Evolutionary conservation across 2,329 filamentous ascomycete genomes (phyloP), one percentile per base, ranked within the genome.

Genomic region (Tolypocladium endophyticum): DNA sequence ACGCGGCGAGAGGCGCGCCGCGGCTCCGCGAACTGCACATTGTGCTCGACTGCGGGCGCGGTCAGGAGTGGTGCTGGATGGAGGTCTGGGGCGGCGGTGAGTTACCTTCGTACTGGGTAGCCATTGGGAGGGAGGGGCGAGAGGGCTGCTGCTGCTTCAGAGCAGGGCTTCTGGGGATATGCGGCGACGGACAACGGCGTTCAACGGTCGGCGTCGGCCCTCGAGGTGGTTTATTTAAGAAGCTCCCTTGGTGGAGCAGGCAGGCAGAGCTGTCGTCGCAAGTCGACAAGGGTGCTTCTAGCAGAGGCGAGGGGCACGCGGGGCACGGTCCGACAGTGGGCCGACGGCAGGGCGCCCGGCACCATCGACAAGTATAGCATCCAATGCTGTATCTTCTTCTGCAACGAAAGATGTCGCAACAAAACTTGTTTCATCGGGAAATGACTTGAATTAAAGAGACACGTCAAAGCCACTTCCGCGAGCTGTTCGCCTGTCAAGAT

Each of bases 91-190:
- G 30, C 0, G 50, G 50, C 58, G 55, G 36, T 16, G 59, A 60
- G 62, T 56, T 70, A 79, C 82, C 74, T 77, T 85, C 82, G 71
- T 85, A 85, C 65, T 81, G 81, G 23, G 77, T 83, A 56, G 81
- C 74, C 81, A 84, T 84, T 9, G 9, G 9, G 35, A 12, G 8
- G 35, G 64, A 57, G 72, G 68, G 58, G 56, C 47, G 59, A 30
- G 23, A 0, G 43, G 5, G 35, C 43, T 23, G 43, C 47, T 18
- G 35, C 43, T 23, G 43, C 47, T 18, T n/a, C 12, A 41, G 25
- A 23, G 23, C 54, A 23, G 50, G 30, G 50, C 28, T 35, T 35
- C 28, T 12, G n/a, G 47, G 0, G 50, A 53, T n/a, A 30, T 35
- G 30, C 50, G 30, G 50, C 50, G 18, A 23, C 30, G 14, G 50